Conservation (phyloP, 768 basidiomycete species). For the Phylloporus sp. region DNA sequence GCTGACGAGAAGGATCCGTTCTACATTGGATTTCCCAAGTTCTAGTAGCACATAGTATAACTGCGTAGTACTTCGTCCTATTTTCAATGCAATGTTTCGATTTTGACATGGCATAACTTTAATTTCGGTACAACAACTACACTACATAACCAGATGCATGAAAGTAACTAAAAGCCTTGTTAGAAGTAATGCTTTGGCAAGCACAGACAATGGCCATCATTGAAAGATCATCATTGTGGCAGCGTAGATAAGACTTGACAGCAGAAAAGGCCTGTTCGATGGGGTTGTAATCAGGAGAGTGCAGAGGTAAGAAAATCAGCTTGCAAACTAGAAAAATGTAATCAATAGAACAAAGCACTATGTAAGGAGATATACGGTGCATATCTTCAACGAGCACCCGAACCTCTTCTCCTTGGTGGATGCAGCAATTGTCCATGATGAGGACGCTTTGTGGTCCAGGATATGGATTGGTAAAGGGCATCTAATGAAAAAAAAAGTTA, state of each 20-base stretch:
- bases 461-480: too few species aligned
- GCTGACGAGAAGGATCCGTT: not conserved
- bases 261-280: conserved; percentile 23
- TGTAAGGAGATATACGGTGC: conserved; percentile 5
- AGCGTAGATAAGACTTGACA: not conserved
- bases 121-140: too few species aligned
- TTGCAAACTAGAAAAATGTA: conserved; percentile 11
- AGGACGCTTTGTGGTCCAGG: too few species aligned
- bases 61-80: too few species aligned
- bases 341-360: not conserved
- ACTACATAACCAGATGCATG: not conserved
- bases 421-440: too few species aligned
- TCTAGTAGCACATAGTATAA: too few species aligned
- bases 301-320: conserved; percentile 26
- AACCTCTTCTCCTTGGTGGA: too few species aligned
- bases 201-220: not conserved
- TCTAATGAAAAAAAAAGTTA: too few species aligned
- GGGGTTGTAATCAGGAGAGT: not conserved
- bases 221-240: not conserved
- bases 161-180: conserved; percentile 3
- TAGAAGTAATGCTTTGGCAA: not conserved
- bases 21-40: too few species aligned
- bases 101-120: too few species aligned
- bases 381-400: conserved; percentile 11
- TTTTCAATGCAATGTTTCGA: too few species aligned